Evolutionary conservation across 495 filamentous ascomycete species (phyloP).

Genomic region (Clohesyomyces aquaticus): DNA sequence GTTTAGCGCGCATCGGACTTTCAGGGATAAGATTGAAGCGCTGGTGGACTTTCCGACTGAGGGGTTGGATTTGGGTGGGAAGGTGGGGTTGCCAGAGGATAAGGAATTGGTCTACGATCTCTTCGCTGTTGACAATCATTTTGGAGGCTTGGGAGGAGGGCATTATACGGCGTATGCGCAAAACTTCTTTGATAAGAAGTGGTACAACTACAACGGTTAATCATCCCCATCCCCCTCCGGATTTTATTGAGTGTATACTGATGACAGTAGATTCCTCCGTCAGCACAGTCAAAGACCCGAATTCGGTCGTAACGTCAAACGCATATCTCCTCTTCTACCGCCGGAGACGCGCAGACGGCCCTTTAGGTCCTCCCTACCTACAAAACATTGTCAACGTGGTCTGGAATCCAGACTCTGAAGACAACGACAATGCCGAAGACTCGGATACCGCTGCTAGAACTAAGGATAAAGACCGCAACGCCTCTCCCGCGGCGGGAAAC

Average conservation of each 20-base stretch:
- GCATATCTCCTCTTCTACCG: slow-evolving; percentile 98
- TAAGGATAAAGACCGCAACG: no score
- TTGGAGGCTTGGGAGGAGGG: slow-evolving; percentile 85
- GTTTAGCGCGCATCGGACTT: slow-evolving; percentile 76
- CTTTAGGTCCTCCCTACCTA: slow-evolving; percentile 76
- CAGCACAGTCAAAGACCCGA: slow-evolving; percentile 55
- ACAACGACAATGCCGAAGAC: slow-evolving; percentile 52
- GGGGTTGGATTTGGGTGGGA: slow-evolving; percentile 75
- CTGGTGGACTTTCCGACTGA: slow-evolving; percentile 92
- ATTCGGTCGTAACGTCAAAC: slow-evolving; percentile 63
- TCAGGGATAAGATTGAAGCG: slow-evolving; percentile 86
- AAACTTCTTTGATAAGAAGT: slow-evolving; percentile 82
- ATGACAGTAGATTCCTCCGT: slow-evolving; percentile 67
- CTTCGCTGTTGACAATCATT: slow-evolving; percentile 93
- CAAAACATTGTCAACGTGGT: slow-evolving; percentile 67
- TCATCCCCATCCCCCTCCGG: slow-evolving; percentile 20
- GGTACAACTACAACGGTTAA: slow-evolving; percentile 97
- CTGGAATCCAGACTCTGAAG: slow-evolving; percentile 48
- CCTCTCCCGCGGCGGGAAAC: slow-evolving; percentile 71
- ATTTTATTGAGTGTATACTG: slow-evolving; percentile 29
- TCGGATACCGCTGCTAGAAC: slow-evolving; percentile 57
- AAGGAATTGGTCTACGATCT: slow-evolving; percentile 87
- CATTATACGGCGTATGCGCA: slow-evolving; percentile 94
- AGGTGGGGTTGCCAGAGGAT: slow-evolving; percentile 77
- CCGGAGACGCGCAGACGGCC: slow-evolving; percentile 70